Base-by-base conservation (phyloP, 352 stramenopile genomes). In the Phytophthora quininea region DNA sequence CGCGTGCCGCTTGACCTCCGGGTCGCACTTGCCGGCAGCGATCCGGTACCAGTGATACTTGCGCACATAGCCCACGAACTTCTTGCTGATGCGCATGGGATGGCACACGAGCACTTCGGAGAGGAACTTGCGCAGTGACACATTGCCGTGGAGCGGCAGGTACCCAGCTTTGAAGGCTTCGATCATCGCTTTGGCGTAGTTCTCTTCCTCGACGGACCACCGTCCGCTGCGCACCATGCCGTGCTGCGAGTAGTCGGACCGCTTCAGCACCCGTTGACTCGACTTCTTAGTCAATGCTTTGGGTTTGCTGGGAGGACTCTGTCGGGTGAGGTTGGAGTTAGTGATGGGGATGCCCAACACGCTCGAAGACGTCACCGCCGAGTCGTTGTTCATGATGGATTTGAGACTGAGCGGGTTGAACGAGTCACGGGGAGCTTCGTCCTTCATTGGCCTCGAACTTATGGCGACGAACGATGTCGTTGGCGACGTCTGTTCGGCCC, bases 11-110 rank as follows among this genome's bases (percentile, higher is more conserved):
- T 82, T 82, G 38, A 71, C 75, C 62, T 84, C 69, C 7, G 79
- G 71, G 29, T 90, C 79, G 46, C 78, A 85, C 55, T 86, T 84
- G 62, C 82, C 79, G 9, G 82, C 79, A 5, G 84, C 79, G 60
- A 90, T 90, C 54, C 80, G 84, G 66, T 93, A 93, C 85, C 85
- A 93, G 59, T 93, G 85, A 75, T 93, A 93, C 73, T 93, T 97
- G 67, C 83, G 90, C 33, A 94, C 86, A 52, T 92, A 92, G 32
- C 90, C 90, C 19, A 93, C 86, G 67, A 96, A 97, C 74, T 97
- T 97, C 70, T 97, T 97, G 63, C 88, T 96, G 67, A 97, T 93
- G 54, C 90, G 84, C 90, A 97, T 97, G 40, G 89, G 89, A 62
- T 95, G 85, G 69, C 90, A 97, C 57, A 94, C 80, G 10, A 97